Conservation (phyloP, 1,284 basidiomycete species). For the Filobasidium uniguttulatum region DNA sequence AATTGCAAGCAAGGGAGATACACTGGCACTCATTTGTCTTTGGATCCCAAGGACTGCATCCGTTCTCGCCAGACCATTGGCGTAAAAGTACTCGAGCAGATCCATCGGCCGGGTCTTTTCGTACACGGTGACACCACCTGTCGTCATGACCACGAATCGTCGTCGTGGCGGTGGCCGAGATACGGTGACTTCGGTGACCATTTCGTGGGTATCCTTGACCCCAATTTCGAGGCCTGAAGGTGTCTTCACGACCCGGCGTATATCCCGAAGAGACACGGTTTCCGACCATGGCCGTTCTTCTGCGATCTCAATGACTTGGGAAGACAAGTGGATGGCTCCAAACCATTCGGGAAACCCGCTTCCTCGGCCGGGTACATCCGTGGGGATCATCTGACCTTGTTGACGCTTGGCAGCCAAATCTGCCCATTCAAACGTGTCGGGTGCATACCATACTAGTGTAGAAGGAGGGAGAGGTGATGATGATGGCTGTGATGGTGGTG, state of each 20-base stretch:
- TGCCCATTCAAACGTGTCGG: background rate
- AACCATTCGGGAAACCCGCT: background rate
- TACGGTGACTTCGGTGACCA: constrained; percentile 63
- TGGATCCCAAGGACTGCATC: constrained; percentile 7
- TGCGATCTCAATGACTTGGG: background rate
- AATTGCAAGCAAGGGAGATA: constrained; percentile 82
- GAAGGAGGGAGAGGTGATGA: background rate
- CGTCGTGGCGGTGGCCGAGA: constrained; percentile 41
- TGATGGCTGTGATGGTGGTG: too few species aligned
- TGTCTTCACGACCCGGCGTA: constrained; percentile 41
- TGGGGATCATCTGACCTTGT: background rate
- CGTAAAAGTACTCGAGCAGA: constrained; percentile 36
- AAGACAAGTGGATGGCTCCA: background rate
- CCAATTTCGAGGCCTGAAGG: constrained; percentile 41
- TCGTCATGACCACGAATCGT: constrained; percentile 75
- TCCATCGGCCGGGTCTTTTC: constrained; percentile 74
- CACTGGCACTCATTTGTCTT: constrained; percentile 51
- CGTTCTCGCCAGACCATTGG: constrained; percentile 7
- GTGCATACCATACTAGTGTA: background rate
- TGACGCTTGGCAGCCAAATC: background rate
- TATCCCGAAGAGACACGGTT: constrained; percentile 27
- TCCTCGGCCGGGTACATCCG: background rate
- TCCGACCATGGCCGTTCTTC: background rate
- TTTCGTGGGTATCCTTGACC: constrained; percentile 46
- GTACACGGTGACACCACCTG: constrained; percentile 67